These are phyloP conservation scores for Triticum urartu DNA, from an alignment of 176 grass and related monocot genomes.

Conservation along the genomic window DNA sequence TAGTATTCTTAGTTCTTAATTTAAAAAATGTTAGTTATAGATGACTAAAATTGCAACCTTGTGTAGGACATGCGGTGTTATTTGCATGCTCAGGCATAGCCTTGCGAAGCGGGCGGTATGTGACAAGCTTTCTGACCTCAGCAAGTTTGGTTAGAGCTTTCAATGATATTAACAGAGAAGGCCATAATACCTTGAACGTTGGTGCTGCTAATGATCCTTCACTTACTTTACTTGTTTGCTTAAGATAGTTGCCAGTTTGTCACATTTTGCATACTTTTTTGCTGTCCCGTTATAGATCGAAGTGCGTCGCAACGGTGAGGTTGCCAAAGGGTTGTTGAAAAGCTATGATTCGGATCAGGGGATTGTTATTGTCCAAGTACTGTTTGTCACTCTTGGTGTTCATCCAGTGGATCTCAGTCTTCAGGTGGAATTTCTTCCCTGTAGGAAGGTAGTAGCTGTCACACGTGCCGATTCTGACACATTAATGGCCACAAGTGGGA, in stretches of 20 bases:
- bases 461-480: not conserved
- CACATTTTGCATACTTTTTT: not conserved
- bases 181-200: not conserved
- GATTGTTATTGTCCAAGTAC: slow-evolving; percentile 28
- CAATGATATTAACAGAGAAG: not conserved
- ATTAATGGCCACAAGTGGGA: slow-evolving; percentile 14
- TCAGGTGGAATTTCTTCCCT: not conserved
- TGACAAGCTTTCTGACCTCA: slow-evolving; percentile 28
- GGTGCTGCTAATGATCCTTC: not conserved
- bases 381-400: not conserved
- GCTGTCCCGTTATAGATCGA: slow-evolving; percentile 7
- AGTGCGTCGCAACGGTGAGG: slow-evolving; percentile 1
- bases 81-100: slow-evolving; percentile 28
- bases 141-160: slow-evolving; percentile 15
- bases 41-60: not conserved
- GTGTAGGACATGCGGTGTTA: not conserved
- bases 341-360: not conserved
- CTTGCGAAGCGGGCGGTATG: not conserved
- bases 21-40: not conserved
- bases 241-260: not conserved
- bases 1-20: not conserved
- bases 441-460: slow-evolving; percentile 7
- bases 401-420: not conserved
- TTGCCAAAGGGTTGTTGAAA: not conserved
- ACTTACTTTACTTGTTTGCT: not conserved